Evolutionary conservation across 1,284 basidiomycete species (phyloP).

Genomic region (Pseudozyma tsukubaensis): DNA sequence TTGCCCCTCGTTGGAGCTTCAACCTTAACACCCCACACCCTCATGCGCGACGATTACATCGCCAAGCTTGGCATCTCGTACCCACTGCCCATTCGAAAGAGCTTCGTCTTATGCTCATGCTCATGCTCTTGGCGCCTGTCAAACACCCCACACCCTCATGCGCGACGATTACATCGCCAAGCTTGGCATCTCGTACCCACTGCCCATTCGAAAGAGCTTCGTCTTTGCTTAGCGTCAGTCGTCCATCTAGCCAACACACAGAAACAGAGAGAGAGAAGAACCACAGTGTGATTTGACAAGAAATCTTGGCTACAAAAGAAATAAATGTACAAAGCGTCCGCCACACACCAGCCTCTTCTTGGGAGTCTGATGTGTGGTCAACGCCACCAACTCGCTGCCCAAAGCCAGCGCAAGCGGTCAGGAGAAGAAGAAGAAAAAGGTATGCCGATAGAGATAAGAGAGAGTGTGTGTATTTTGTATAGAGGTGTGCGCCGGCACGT

Average conservation of each 20-base stretch:
- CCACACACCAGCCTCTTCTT: not conserved
- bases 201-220: too few relatives aligned
- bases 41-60: not conserved
- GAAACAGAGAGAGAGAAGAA: slow-evolving; percentile 6
- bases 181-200: too few relatives aligned
- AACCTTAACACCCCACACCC: not conserved
- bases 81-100: too few relatives aligned
- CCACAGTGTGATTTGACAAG: not conserved
- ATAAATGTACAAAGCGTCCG: slow-evolving; percentile 13
- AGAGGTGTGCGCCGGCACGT: slow-evolving; percentile 9
- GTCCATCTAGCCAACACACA: not conserved
- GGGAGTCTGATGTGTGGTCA: not conserved
- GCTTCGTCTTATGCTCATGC: not conserved
- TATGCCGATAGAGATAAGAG: slow-evolving; percentile 2
- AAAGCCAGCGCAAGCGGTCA: not conserved
- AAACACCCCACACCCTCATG: not conserved
- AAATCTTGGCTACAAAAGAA: slow-evolving; percentile 10
- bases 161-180: not conserved
- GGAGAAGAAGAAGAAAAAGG: slow-evolving; percentile 3
- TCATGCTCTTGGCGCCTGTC: not conserved
- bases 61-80: too few relatives aligned
- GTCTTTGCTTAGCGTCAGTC: too few relatives aligned
- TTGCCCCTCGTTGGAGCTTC: not conserved
- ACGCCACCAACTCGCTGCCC: not conserved
- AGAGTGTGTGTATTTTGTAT: slow-evolving; percentile 5